Evolutionary conservation across 257 asterid species (phyloP), one percentile per base, ranked within the genome.

Genomic region (Rhazya stricta): DNA sequence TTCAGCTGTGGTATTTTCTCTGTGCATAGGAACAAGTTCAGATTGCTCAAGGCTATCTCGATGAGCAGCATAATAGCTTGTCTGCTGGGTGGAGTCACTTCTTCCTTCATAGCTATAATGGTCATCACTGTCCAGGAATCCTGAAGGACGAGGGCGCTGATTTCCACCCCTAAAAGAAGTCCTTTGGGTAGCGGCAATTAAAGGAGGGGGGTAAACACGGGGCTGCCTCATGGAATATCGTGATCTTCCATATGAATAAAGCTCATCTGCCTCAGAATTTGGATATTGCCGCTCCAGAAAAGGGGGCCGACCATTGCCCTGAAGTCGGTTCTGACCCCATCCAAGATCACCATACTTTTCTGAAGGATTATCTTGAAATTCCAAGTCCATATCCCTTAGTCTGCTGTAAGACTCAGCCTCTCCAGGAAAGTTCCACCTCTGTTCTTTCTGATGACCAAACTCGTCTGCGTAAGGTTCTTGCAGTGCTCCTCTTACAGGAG

Each of bases 161-260:
- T 77, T 78, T 56, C 74, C 84, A 74, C 83, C 84, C 79, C 86
- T 82, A 74, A 80, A 81, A 78, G 82, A 83, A 85, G 76, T 76
- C 86, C 89, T 86, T 76, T 87, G 96, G 70, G 84, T 77, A 37
- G 96, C 79, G 81, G 86, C 85, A 81, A 88, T 78, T 45, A 90
- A 77, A 67, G 96, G 99, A 74, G 99, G 99, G 50, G 99, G 98
- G 18, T 87, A 94, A 30, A 92, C 97, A 25, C 96, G 97, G 60
- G 98, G 97, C 86, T 92, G 99, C 84, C 93, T 91, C 91, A 82
- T 75, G 54, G 99, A 84, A 85, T 87, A 88, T 81, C 99, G 84
- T 53, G 98, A 85, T 83, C 93, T 88, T 78, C 93, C 98, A 86
- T 88, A 87, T 41, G 91, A 72, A 79, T 88, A 86, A 75, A 80